phyloP scores from a whole-genome alignment of 192 early-diverging fungal genomes.

The Physocladia obscura region DNA sequence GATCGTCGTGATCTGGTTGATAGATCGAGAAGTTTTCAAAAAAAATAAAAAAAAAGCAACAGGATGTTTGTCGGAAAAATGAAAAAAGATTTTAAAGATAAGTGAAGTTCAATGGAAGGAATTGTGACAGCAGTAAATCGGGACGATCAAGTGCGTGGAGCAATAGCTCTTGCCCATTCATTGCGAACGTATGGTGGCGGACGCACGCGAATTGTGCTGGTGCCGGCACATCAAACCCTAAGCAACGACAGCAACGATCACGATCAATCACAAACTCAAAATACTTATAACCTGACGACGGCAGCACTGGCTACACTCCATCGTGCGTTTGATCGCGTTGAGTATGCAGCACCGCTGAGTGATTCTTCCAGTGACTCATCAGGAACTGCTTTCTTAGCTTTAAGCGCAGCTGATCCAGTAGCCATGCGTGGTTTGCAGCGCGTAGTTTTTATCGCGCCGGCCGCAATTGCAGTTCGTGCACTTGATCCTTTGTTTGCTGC shows the following conservation, averaged over 20 bases:
- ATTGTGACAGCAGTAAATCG: too few relatives aligned
- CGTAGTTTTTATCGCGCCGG: slow-evolving; percentile 84
- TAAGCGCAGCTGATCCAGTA: slow-evolving; percentile 75
- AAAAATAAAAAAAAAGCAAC: too few relatives aligned
- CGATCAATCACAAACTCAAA: too few relatives aligned
- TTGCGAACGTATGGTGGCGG: slow-evolving; percentile 66
- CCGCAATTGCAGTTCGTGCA: slow-evolving; percentile 78
- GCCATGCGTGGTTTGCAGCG: slow-evolving; percentile 53
- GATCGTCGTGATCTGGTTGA: too few relatives aligned
- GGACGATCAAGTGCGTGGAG: slow-evolving; percentile 83
- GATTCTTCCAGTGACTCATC: too few relatives aligned
- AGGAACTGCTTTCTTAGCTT: too few relatives aligned
- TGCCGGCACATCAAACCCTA: too few relatives aligned
- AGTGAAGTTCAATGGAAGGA: too few relatives aligned
- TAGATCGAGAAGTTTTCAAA: too few relatives aligned
- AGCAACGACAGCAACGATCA: too few relatives aligned
- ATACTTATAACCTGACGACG: slow-evolving; percentile 46
- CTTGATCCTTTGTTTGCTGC: slow-evolving; percentile 84
- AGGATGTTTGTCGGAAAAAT: too few relatives aligned
- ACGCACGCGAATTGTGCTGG: slow-evolving; percentile 67
- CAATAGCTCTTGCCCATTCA: slow-evolving; percentile 74
- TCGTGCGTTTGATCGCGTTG: slow-evolving; percentile 68
- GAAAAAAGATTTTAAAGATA: too few relatives aligned
- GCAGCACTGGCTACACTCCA: slow-evolving; percentile 52
- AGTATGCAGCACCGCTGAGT: slow-evolving; percentile 49